Base-by-base conservation (phyloP, 306 rosid species). In the Ammopiptanthus mongolicus region DNA sequence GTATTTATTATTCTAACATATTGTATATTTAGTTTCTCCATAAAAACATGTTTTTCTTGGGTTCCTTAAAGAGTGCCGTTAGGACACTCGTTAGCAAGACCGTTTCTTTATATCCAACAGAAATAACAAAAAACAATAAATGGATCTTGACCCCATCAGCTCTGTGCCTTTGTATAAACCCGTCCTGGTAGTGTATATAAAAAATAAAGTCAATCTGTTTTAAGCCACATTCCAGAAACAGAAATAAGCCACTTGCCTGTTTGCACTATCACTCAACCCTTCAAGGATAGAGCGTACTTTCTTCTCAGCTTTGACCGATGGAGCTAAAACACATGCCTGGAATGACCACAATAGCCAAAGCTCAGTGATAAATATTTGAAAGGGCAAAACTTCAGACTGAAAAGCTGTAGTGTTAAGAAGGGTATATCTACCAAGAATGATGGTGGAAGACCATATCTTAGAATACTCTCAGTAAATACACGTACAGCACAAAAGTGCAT, bases 371-470 rank as follows among this genome's bases (percentile, higher is more conserved):
- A 75, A 63, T 25, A 62, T 62, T 71, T 61, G 44, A 64, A 31
- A 1, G 31, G 14, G 52, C 0, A 51, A 42, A 41, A 44, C 5
- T 4, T 8, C 5, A 64, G 7, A 29, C 42, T 39, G 21, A 53
- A 82, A 46, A 69, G 4, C 31, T 25, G 69, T 48, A 28, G 73
- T 2, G 74, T 34, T 28, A 36, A 68, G 5, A 74, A 59, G 64
- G 39, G 18, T 29, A 31, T 51, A 39, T 66, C 55, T 86, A 91
- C 97, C 96, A 91, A 85, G 87, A 91, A 89, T 62, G 96, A 89
- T 33, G 91, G 96, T n/a, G 91, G 97, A 73, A 89, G 73, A 71
- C 96, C 97, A 82, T 91, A 91, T 91, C 97, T 91, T 72, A 91
- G 88, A 78, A 91, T 86, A 82, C 97, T 91, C 86, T 91, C 97